Evolutionary conservation across 108 stramenopile species (phyloP).

Genomic region (Pseudonitzschia multiseries): DNA sequence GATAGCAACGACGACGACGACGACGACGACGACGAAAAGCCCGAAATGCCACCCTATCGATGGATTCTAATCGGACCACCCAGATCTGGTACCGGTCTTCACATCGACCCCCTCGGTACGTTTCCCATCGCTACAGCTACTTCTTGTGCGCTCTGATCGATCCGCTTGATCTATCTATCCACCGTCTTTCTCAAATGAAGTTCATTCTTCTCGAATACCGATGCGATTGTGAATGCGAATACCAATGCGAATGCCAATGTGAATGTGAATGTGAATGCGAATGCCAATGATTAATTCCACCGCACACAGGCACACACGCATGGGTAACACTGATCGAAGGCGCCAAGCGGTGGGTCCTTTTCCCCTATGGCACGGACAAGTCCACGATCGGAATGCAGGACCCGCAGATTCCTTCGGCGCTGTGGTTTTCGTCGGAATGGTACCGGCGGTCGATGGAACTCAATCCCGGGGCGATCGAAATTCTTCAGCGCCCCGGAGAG

Average conservation of each 20-base stretch:
- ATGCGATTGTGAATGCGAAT: too few species aligned
- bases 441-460: slow-evolving; percentile 23
- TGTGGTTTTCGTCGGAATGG: slow-evolving; percentile 66
- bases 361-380: slow-evolving; percentile 65
- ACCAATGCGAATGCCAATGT: too few species aligned
- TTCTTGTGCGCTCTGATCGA: too few species aligned
- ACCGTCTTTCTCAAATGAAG: too few species aligned
- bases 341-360: slow-evolving; percentile 78
- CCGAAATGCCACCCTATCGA: slow-evolving; percentile 71
- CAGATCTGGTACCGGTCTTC: slow-evolving; percentile 81
- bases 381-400: slow-evolving; percentile 60
- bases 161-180: too few species aligned
- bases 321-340: slow-evolving; percentile 84
- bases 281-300: too few species aligned
- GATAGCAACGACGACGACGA: slow-evolving; percentile 21
- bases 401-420: slow-evolving; percentile 69
- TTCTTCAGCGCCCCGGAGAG: slow-evolving; percentile 80
- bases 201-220: too few species aligned
- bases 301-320: slow-evolving; percentile 54
- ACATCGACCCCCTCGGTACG: slow-evolving; percentile 75
- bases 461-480: slow-evolving; percentile 41
- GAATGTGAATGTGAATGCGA: too few species aligned
- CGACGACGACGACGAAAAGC: slow-evolving; percentile 18
- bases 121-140: neutral
- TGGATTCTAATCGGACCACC: slow-evolving; percentile 81